Evolutionary conservation across 768 basidiomycete species (phyloP).

Genomic region (Tylopilus plumbeoviolaceoides): DNA sequence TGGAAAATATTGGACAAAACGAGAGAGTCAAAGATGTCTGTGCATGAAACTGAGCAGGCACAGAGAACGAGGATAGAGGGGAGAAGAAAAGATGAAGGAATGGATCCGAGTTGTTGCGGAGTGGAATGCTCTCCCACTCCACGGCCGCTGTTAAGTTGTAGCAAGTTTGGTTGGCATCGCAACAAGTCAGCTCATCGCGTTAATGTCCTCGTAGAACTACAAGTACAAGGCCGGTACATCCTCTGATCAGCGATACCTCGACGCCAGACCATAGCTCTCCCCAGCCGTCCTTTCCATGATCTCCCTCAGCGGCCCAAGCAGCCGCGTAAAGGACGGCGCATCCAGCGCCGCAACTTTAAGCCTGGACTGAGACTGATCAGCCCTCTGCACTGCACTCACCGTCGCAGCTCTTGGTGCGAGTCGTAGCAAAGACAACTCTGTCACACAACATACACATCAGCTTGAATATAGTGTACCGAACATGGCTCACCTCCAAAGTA

Average conservation of each 20-base stretch:
- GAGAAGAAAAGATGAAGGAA: not conserved
- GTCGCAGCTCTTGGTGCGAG: conserved; percentile 94
- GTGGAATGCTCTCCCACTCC: conserved; percentile 15
- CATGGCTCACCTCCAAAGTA: conserved; percentile 88
- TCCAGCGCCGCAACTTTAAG: conserved; percentile 93
- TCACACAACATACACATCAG: conserved; percentile 6
- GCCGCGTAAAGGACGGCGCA: conserved; percentile 87
- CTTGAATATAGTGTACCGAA: not conserved
- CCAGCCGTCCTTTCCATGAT: conserved; percentile 91
- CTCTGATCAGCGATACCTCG: conserved; percentile 28
- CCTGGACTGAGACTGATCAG: conserved; percentile 48
- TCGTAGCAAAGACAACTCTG: conserved; percentile 89
- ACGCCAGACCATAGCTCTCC: conserved; percentile 53
- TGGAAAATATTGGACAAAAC: not conserved
- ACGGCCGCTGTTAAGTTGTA: not conserved
- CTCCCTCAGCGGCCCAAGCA: conserved; percentile 89
- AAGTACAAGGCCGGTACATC: not conserved
- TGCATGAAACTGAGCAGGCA: conserved; percentile 9
- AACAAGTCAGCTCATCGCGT: conserved; percentile 18
- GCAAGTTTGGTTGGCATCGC: conserved; percentile 28
- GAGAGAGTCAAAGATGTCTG: not conserved
- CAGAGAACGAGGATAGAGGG: not conserved
- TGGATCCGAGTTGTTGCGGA: not conserved
- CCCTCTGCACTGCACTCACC: conserved; percentile 67
- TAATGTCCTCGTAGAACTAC: too few species aligned